Conservation (phyloP, 768 basidiomycete genomes). For the Calocybe indica region DNA sequence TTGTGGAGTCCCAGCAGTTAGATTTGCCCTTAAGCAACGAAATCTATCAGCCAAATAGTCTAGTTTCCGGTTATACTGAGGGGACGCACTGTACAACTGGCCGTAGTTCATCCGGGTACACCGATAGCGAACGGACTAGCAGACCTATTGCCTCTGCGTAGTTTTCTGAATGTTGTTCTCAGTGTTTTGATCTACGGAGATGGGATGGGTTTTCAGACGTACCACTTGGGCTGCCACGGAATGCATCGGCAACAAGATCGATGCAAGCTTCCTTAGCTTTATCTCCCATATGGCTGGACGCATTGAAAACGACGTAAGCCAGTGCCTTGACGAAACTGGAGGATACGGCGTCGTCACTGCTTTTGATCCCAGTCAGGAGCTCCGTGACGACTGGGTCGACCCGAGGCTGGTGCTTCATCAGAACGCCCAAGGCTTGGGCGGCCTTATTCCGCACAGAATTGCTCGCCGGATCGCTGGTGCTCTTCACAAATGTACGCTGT, state of each 20-base stretch:
- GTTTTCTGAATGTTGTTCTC: constrained; percentile 41
- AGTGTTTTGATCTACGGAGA: background rate
- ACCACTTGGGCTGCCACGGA: constrained; percentile 71
- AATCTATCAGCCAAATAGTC: constrained; percentile 2
- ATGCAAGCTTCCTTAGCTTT: constrained; percentile 66
- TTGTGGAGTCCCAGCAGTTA: constrained; percentile 63
- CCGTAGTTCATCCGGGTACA: constrained; percentile 56
- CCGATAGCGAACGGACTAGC: constrained; percentile 58
- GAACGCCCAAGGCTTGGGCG: constrained; percentile 75
- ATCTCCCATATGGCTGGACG: constrained; percentile 69
- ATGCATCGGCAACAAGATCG: constrained; percentile 75
- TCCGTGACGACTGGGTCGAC: constrained; percentile 96
- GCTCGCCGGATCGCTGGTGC: constrained; percentile 75
- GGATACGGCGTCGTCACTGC: constrained; percentile 64
- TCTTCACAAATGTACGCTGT: constrained; percentile 95
- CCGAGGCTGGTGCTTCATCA: constrained; percentile 88
- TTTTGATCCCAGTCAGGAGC: constrained; percentile 54
- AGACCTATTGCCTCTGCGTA: constrained; percentile 61
- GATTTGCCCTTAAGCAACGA: constrained; percentile 40
- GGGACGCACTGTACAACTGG: constrained; percentile 59
- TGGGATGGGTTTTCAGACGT: constrained; percentile 4
- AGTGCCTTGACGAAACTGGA: constrained; percentile 74
- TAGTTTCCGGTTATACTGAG: background rate
- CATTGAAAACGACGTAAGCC: constrained; percentile 67
- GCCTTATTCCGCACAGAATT: constrained; percentile 76